Percentiles rank a stretch among this genome's conserved stretches.
Evolutionary conservation across 768 basidiomycete genomes (phyloP).

Genomic region (Pleurotus cornucopiae): DNA sequence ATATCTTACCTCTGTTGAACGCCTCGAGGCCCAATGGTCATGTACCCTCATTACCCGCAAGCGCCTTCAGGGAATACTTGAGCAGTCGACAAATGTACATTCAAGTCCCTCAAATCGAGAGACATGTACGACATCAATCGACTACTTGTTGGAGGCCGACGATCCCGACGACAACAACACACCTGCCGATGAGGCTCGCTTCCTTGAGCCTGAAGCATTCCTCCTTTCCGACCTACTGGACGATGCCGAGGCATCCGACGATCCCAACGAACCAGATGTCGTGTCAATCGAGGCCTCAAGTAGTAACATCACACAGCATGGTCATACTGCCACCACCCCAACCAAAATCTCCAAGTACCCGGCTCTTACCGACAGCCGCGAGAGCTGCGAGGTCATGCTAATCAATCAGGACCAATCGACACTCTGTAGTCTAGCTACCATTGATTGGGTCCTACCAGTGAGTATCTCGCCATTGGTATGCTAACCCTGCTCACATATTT

Average conservation of each 20-base stretch:
- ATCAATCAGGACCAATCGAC: too few relatives aligned
- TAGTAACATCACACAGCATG: too few relatives aligned
- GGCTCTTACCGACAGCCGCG: too few relatives aligned
- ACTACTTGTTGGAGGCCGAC: background rate
- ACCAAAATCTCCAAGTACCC: too few relatives aligned
- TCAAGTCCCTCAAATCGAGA: conserved; percentile 10
- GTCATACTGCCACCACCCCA: too few relatives aligned
- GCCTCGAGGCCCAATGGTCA: background rate
- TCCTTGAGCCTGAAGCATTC: background rate
- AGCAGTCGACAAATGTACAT: conserved; percentile 13
- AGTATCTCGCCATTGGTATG: too few relatives aligned
- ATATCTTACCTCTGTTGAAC: background rate
- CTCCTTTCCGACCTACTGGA: background rate
- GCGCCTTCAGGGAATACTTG: conserved; percentile 11
- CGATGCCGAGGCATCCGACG: background rate
- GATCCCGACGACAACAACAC: background rate
- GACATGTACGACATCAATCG: background rate
- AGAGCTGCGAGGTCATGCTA: too few relatives aligned
- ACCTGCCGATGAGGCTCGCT: background rate
- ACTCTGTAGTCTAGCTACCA: too few relatives aligned
- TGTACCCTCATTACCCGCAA: background rate
- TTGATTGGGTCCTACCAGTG: too few relatives aligned
- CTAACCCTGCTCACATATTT: too few relatives aligned
- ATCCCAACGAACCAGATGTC: background rate
- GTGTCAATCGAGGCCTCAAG: too few relatives aligned